phyloP scores from a whole-genome alignment of 768 basidiomycete genomes.

The Cyathus striatus region DNA sequence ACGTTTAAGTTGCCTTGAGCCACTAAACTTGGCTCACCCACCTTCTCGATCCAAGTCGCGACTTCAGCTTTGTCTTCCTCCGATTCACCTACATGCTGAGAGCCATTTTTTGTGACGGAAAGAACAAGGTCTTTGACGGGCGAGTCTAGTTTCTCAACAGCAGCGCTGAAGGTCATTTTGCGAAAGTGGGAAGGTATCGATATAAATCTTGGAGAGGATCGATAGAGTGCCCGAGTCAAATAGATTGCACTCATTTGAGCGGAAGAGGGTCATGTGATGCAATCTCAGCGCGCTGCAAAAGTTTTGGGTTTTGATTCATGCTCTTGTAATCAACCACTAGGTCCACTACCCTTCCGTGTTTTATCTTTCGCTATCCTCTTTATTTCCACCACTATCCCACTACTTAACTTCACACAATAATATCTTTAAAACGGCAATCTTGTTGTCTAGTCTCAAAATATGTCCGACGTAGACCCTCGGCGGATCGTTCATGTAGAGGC shows the following conservation, averaged over 20 bases:
- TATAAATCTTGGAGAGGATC: constrained; percentile 30
- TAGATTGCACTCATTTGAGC: constrained; percentile 11
- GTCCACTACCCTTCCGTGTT: not conserved
- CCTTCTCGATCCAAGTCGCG: constrained; percentile 64
- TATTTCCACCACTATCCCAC: too few species aligned
- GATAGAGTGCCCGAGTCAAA: constrained; percentile 33
- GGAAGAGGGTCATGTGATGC: constrained; percentile 11
- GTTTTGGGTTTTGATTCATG: not conserved
- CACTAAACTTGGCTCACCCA: constrained; percentile 43
- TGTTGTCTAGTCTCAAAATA: too few species aligned
- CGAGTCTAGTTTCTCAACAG: constrained; percentile 38
- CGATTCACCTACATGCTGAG: constrained; percentile 41
- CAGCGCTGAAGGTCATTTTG: constrained; percentile 50
- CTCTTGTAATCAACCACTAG: not conserved
- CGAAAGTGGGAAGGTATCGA: constrained; percentile 20
- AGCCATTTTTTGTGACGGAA: constrained; percentile 37
- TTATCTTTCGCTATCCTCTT: not conserved
- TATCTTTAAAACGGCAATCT: too few species aligned
- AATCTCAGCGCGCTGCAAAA: too few species aligned
- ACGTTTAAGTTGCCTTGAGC: constrained; percentile 61
- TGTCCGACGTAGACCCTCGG: constrained; percentile 28
- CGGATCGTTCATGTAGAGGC: constrained; percentile 65
- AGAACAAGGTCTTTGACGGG: constrained; percentile 57
- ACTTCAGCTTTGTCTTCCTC: constrained; percentile 65
- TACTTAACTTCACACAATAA: too few species aligned